Base-by-base conservation (phyloP, 2,329 filamentous ascomycete genomes). In the Talaromyces islandicus region DNA sequence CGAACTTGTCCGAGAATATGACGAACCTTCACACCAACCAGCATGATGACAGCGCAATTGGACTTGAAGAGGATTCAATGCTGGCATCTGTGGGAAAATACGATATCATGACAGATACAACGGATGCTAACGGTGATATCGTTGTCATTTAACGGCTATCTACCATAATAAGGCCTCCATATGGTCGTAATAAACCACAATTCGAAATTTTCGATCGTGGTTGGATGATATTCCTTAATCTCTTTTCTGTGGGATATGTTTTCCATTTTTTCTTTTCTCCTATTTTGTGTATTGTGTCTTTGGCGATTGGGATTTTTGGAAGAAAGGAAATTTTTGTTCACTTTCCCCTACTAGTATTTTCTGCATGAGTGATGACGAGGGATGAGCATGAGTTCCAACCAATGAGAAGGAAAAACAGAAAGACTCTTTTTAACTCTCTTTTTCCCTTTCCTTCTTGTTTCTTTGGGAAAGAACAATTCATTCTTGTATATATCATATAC, bases 41-140 rank as follows among this genome's bases (percentile, higher is more conserved):
- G 61, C 75, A 88, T 62, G 88, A 91, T 65, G 89, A 91, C 65
- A 91, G 88, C 67, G 88, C 88, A 1, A 91, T 91, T 62, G 87
- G 87, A 30, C 87, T 91, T 66, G 77, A 77, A 50, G 74, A 77
- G 29, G 76, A 78, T 57, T 74, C 76, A 5, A 73, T 76, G 65
- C 63, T 77, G 59, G 73, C 77, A 54, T 70, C 71, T 7, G 73
- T 75, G 57, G 73, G 72, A 58, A 78, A 79, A 69, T 79, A 78
- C 58, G 75, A 78, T 59, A 75, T 78, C 64, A 73, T 73, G 32
- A 78, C 77, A 17, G 77, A 78, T 58, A 75, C 77, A 19, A 75
- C 75, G 9, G 75, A 77, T 64, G 75, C 76, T 48, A 74, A 77
- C 62, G 75, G 75, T 7, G 76, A 79, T 66, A 76, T 79, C 60